These are phyloP conservation scores for Scleroderma bovista DNA, from an alignment of 768 basidiomycete species.

Conservation along the genomic window DNA sequence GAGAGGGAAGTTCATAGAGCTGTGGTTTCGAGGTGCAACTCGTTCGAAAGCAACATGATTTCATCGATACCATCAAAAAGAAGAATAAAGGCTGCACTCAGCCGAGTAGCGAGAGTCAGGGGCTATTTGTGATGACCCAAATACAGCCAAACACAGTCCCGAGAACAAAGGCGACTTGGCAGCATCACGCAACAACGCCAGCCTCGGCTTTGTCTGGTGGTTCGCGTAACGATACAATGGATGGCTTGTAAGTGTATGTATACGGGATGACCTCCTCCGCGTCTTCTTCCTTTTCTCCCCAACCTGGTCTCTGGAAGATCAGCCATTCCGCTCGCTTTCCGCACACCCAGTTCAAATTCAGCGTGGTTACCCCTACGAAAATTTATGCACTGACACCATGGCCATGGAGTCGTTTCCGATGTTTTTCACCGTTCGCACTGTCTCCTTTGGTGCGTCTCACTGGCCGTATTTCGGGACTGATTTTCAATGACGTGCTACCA, in stretches of 20 bases:
- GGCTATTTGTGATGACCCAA: background rate
- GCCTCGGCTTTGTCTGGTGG: background rate
- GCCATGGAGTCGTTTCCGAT: slow-evolving; percentile 27
- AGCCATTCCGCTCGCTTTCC: background rate
- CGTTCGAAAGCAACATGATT: too few species aligned
- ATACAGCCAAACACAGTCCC: background rate
- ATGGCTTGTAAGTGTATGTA: background rate
- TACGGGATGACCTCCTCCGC: background rate
- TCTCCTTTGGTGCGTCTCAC: slow-evolving; percentile 23
- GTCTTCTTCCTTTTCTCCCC: slow-evolving; percentile 7
- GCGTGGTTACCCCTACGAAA: background rate
- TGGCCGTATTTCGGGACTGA: background rate
- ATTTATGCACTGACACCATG: background rate
- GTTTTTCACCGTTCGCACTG: slow-evolving; percentile 26
- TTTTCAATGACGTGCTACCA: background rate
- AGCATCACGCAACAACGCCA: too few species aligned
- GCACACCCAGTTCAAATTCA: background rate
- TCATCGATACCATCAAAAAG: too few species aligned
- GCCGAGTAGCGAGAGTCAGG: too few species aligned
- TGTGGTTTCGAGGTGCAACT: too few species aligned
- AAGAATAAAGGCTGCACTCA: too few species aligned
- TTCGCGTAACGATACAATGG: background rate
- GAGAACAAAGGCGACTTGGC: background rate
- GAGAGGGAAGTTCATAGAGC: too few species aligned
- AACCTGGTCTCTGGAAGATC: slow-evolving; percentile 18